Evolutionary conservation across 108 stramenopile genomes (phyloP), one percentile per base, ranked within the genome.

Genomic region (Pseudonitzschia pungens): DNA sequence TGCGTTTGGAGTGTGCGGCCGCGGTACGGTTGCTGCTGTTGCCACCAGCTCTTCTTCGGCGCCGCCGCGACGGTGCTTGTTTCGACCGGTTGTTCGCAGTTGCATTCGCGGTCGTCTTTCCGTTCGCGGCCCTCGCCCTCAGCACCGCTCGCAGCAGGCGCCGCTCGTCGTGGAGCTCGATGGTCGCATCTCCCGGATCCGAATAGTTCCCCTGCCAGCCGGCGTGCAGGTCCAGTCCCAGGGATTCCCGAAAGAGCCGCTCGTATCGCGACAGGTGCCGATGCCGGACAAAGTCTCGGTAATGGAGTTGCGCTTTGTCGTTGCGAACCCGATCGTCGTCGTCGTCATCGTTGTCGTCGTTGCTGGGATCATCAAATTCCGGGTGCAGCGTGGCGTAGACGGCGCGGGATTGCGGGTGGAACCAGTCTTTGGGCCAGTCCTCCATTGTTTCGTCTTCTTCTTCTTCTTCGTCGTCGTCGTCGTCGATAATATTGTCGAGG

Each of bases 251-350:
- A 59, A 72, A 67, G 4, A 32, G 27, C 44, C 71, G 77, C 63
- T 86, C 85, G 65, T 71, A 78, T 0, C 81, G 78, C 29, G 79
- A 80, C 68, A 82, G 75, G 65, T 86, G 85, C 36, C 85, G 85
- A 51, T 68, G 63, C 50, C 33, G 26, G 21, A 77, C 73, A 78
- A 84, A 84, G 14, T 84, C 72, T 43, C 62, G 67, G 32, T 63
- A 67, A n/a, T 55, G 58, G 43, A 16, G 2, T 4, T 18, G 5
- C 7, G 2, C 18, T 4, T 48, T 48, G 45, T 8, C 36, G 54
- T 21, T 57, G 32, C 4, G 42, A 4, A 14, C 52, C 29, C 33
- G 27, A 0, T 56, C 15, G 31, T 74, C 33, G 1, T 74, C 16
- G 44, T 48, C 28, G 21, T 76, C 33, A 24, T 76, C 21, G 21